Evolutionary conservation across 305 asterid species (phyloP), one percentile per base, ranked within the genome.

Genomic region (Solanum chacoense): DNA sequence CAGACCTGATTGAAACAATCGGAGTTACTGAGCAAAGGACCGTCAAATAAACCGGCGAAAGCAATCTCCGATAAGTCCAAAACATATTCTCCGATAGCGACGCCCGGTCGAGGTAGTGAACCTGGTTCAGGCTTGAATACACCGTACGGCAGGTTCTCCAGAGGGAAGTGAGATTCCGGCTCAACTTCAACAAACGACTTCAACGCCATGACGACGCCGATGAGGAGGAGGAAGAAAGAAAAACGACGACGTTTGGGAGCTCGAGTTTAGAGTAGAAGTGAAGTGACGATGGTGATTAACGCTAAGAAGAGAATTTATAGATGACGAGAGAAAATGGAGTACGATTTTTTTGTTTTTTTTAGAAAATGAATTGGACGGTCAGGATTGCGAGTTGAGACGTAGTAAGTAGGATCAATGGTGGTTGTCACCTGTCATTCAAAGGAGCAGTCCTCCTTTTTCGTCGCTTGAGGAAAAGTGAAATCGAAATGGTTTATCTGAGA

Each of bases 61-160:
- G 98, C 94, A 78, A 95, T 50, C 35, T 69, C 92, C 35, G 95
- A 93, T 6, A 97, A 95, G 94, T 98, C 99, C 90, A 96, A 92
- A 87, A 98, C 96, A 86, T 90, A 92, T 87, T 95, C 94, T 28
- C 98, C 98, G 40, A 98, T 95, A 1, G 99, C 99, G 37, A 98
- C 98, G 11, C 92, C 99, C 31, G 98, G 98, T 29, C 96, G 74
- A 88, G 99, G 93, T 63, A 90, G 91, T 69, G 97, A 92, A 90
- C 65, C 89, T 65, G 96, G 89, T 88, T 85, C 42, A 31, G 93
- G 91, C 92, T 91, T 94, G 94, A 98, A 98, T 20, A 98, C 97
- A 10, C 99, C 99, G 91, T 90, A 98, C 28, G 99, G 99, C 18
- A 98, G 94, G 88, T 98, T 98, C 93, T 98, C 98, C 28, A 98